phyloP scores from a whole-genome alignment of 305 asterid genomes.

The Rubia tinctorum region DNA sequence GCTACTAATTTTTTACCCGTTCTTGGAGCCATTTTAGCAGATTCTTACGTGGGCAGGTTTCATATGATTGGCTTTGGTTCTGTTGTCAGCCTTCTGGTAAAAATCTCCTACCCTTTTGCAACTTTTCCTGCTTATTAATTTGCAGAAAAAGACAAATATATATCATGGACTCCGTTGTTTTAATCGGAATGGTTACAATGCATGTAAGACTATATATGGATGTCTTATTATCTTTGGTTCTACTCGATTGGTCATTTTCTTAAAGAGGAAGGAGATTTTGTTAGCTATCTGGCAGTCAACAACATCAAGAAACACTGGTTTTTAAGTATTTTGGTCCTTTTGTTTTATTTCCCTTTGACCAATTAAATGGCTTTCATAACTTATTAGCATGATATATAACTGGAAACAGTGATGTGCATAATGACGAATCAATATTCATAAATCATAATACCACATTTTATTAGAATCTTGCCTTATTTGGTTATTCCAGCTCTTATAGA shows the following conservation, averaged over 20 bases:
- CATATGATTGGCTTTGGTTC: conserved; percentile 46
- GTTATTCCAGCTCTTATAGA: too few species aligned
- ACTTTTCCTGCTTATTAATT: neutral
- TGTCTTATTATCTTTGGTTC: neutral
- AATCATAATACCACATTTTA: neutral
- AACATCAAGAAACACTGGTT: neutral
- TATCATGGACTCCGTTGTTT: neutral
- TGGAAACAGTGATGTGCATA: neutral
- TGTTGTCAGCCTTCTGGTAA: conserved; percentile 42
- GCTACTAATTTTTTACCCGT: conserved; percentile 48
- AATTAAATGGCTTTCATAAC: neutral
- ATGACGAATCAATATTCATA: neutral
- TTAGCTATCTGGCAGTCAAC: neutral
- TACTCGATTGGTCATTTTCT: neutral
- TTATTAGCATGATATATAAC: neutral
- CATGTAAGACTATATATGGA: neutral
- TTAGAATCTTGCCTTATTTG: neutral
- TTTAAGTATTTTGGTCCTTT: neutral
- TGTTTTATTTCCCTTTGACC: neutral
- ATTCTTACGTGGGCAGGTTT: conserved; percentile 50
- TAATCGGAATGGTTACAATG: too few species aligned
- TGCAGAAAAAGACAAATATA: neutral
- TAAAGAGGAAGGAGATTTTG: neutral
- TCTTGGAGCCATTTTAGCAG: conserved; percentile 51
- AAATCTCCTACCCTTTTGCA: neutral